A percentile compares a stretch with the other conserved stretches of the same genome.
Conservation (phyloP, 148 eudicot genomes). For the Diospyros lotus region DNA sequence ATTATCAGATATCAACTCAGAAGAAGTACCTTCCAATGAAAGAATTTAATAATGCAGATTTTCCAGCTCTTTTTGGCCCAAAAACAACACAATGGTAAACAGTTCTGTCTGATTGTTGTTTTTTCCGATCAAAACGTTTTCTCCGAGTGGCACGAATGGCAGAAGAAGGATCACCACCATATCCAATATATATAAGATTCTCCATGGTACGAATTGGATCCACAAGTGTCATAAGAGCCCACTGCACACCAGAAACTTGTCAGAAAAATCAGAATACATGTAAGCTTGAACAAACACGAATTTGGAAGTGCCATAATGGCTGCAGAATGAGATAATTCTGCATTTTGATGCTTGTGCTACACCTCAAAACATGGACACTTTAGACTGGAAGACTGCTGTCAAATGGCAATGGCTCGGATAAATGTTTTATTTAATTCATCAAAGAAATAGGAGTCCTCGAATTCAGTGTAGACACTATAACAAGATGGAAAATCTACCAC, state of each 20-base stretch:
- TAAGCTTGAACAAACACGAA: not conserved
- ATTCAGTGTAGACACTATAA: not conserved
- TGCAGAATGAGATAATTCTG: not conserved
- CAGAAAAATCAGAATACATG: not conserved
- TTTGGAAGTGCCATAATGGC: not conserved
- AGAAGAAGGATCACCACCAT: conserved; percentile 77
- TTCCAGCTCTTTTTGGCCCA: conserved; percentile 89
- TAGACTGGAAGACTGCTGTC: not conserved
- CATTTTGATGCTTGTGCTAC: not conserved
- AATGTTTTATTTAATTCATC: not conserved
- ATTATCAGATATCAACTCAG: not conserved
- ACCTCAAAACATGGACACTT: not conserved
- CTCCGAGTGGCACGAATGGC: conserved; percentile 75
- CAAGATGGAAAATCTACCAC: not conserved
- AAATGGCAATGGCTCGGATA: not conserved
- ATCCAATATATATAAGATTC: conserved; percentile 77
- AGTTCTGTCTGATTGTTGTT: conserved; percentile 75
- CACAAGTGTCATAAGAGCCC: conserved; percentile 90
- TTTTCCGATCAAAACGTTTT: conserved; percentile 81
- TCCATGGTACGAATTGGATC: conserved; percentile 86
- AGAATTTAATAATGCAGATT: conserved; percentile 68
- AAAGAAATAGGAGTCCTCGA: not conserved
- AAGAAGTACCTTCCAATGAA: conserved; percentile 61
- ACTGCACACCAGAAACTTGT: conserved; percentile 39
- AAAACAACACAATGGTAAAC: conserved; percentile 93